Base-by-base conservation (phyloP, 2,329 filamentous ascomycete genomes). In the Talaromyces albobiverticillius region DNA sequence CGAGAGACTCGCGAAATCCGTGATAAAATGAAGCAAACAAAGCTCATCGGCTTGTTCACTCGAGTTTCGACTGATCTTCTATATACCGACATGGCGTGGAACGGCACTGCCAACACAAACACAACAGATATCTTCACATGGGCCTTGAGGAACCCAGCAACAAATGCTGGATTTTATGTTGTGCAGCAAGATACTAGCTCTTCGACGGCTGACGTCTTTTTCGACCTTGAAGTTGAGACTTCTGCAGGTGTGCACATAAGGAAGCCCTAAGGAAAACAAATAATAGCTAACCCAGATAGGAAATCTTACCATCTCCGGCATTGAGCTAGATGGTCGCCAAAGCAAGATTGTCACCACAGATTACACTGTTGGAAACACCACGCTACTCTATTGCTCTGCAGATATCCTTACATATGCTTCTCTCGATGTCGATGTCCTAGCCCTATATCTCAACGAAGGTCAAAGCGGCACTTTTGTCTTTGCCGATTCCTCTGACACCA, bases 1-100 rank as follows among this genome's bases (percentile, higher is more conserved):
- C 78, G 80, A 1, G 89, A 94, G 64, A 73, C 78, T 23, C 80
- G 88, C 2, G 87, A 91, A 64, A 93, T 93, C 67, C 93, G 90
- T 67, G 86, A 84, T 38, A 88, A 93, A 67, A 75, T 88, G 29
- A 94, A 93, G 64, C 80, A 93, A 1, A 76, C 58, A 54, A 72
- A 51, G 60, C 75, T 49, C 61, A 64, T 9, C 68, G 69, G 10
- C 14, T 45, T 54, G 26, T 83, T 83, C 56, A 80, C 79, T 3
- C 70, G 78, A 23, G 77, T 81, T 3, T 80, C 78, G 0, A 66
- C 67, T 1, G 80, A 77, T 48, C 68, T 83, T 4, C 63, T 80
- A 14, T 75, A 80, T 52, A 81, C 79, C 1, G 61, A 77, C 3
- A 82, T 82, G 77, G 67, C 77, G 47, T 79, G 79, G 1, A 83